A percentile compares a stretch with the other conserved stretches of the same genome.
Conservation (phyloP, 768 basidiomycete genomes). For the Lactarius deliciosus region DNA sequence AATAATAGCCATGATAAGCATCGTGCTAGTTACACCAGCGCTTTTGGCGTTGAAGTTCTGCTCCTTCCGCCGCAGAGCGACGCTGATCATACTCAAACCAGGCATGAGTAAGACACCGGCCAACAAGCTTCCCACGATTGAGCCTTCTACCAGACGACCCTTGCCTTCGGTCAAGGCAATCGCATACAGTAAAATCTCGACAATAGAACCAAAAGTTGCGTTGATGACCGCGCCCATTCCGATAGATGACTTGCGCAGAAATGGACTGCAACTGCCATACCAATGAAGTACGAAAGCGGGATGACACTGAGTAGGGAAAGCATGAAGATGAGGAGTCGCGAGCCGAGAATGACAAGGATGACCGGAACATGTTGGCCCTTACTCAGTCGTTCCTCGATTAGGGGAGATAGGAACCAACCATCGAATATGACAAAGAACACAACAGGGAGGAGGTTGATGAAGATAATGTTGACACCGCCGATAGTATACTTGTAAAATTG, state of each 20-base stretch:
- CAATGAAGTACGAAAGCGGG: constrained; percentile 97
- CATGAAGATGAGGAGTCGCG: constrained; percentile 77
- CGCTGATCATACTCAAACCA: constrained; percentile 91
- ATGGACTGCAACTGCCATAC: constrained; percentile 99
- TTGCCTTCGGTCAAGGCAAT: constrained; percentile 90
- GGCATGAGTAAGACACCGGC: constrained; percentile 98
- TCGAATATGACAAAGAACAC: constrained; percentile 97
- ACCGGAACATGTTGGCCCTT: constrained; percentile 58
- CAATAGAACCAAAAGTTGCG: constrained; percentile 97
- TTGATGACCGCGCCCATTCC: constrained; percentile 99
- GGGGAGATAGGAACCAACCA: constrained; percentile 75
- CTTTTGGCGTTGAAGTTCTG: constrained; percentile 99
- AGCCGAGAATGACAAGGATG: constrained; percentile 66
- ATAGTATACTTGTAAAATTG: constrained; percentile 99
- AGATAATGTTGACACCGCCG: constrained; percentile 97
- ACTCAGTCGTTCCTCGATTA: constrained; percentile 60
- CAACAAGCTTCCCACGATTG: constrained; percentile 91
- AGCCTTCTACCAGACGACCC: constrained; percentile 94
- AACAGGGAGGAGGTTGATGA: constrained; percentile 90
- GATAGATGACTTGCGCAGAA: constrained; percentile 95
- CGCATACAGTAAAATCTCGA: constrained; percentile 91
- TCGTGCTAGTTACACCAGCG: constrained; percentile 97
- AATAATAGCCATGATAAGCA: constrained; percentile 99
- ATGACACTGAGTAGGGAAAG: constrained; percentile 88
- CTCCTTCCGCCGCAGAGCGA: constrained; percentile 87